Base-by-base conservation (phyloP, 2,329 filamentous ascomycete species). In the Penicillium psychrosexuale region DNA sequence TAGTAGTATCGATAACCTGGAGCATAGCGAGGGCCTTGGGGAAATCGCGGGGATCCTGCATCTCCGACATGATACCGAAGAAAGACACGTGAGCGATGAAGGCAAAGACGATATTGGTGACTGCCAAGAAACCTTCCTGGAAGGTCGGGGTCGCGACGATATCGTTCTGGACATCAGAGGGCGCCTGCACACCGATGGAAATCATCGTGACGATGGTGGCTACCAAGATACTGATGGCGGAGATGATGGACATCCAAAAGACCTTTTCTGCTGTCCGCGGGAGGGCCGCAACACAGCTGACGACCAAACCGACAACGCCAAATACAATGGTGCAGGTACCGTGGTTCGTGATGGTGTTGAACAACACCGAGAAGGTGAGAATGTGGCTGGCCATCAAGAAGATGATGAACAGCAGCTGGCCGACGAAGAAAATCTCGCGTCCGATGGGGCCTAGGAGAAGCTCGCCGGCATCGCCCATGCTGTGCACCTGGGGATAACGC, bases 311-410 rank as follows among this genome's bases (percentile, higher is more conserved):
- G 3, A 84, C 71, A 15, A 84, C 74, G 6, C 78, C 81, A 72
- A 83, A 87, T 2, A 83, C 74, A 47, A 88, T 82, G 12, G 83
- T 84, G 70, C 85, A 88, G 1, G 80, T 78, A 0, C 77, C 80
- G 56, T 86, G 79, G 5, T 81, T 71, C 7, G 83, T 84, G 45
- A 89, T 75, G 50, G 79, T 83, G 61, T 84, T 84, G 67, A 88
- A 81, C 64, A 85, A 84, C 62, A 89, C 85, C 24, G 80, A 80
- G 58, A 88, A 88, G 0, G 85, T 87, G 55, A 89, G 74, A 55
- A 87, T 79, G 70, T 90, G 87, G 12, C 84, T 86, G 42, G 81
- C 85, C 69, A 86, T 84, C 59, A 87, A 80, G 73, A 89, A 87
- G 58, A 86, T 75, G 43, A 89, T 75, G 68, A 88, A 82, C 11